These are phyloP conservation scores for Kwoniella sp. DNA, from an alignment of 768 basidiomycete genomes.

Conservation along the genomic window DNA sequence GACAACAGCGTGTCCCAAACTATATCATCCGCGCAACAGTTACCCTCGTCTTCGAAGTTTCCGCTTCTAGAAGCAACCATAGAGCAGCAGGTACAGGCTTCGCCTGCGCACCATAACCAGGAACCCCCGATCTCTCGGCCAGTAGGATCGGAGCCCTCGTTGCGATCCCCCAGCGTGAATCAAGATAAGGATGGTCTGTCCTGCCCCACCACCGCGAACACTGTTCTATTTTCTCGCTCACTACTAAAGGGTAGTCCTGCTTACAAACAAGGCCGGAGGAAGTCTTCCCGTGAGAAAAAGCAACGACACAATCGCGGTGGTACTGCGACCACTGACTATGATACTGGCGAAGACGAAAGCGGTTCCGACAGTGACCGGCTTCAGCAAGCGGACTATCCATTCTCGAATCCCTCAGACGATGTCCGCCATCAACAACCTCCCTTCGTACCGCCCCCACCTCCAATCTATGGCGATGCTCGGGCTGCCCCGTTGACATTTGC, in stretches of 20 bases:
- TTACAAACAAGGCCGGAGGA: slow-evolving; percentile 74
- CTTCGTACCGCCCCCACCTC: background rate
- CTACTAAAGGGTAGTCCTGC: slow-evolving; percentile 79
- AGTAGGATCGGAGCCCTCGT: no score
- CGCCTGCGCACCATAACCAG: no score
- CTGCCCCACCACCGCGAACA: background rate
- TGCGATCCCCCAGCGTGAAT: no score
- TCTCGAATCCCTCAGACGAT: background rate
- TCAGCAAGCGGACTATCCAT: slow-evolving; percentile 2
- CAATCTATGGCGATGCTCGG: background rate
- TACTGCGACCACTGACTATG: slow-evolving; percentile 20
- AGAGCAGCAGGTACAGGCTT: no score
- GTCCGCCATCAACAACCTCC: background rate
- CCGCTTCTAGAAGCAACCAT: no score
- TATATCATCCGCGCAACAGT: no score
- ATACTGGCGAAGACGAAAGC: slow-evolving; percentile 29
- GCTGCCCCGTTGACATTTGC: background rate
- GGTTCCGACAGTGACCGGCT: slow-evolving; percentile 26
- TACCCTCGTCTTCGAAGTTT: no score
- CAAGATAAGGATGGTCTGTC: no score
- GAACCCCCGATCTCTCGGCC: no score
- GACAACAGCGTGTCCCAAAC: no score
- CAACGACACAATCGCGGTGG: slow-evolving; percentile 20
- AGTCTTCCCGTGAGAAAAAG: slow-evolving; percentile 21
- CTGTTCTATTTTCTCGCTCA: slow-evolving; percentile 67